These are phyloP conservation scores for Aspergillus sclerotiicarbonarius DNA, from an alignment of 495 filamentous ascomycete genomes.

Conservation along the genomic window DNA sequence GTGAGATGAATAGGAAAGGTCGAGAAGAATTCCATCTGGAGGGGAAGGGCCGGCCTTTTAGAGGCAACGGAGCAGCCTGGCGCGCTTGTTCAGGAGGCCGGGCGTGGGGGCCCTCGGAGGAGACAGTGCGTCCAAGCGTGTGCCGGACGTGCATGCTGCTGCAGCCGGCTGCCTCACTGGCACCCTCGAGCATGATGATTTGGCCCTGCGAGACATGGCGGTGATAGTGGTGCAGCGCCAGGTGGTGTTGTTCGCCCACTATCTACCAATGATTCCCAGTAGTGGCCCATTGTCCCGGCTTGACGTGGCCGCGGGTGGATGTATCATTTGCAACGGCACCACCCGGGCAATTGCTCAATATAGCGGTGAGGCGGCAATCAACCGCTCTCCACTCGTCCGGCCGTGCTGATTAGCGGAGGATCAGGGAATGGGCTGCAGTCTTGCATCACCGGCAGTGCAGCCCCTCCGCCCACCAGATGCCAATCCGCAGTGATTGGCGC, in stretches of 20 bases:
- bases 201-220: slow-evolving; percentile 27
- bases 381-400: slow-evolving; percentile 12
- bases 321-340: slow-evolving; percentile 6
- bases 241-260: slow-evolving; percentile 14
- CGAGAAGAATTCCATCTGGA: slow-evolving; percentile 9
- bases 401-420: not conserved
- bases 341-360: slow-evolving; percentile 14
- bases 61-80: slow-evolving; percentile 4
- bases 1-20: slow-evolving; percentile 13
- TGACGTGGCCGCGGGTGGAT: slow-evolving; percentile 24
- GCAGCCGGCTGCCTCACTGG: slow-evolving; percentile 28
- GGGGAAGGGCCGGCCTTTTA: slow-evolving; percentile 34
- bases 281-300: not conserved
- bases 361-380: slow-evolving; percentile 35
- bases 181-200: slow-evolving; percentile 27
- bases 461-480: slow-evolving; percentile 9
- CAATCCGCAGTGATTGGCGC: slow-evolving; percentile 9
- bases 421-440: not conserved
- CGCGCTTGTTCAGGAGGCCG: not conserved
- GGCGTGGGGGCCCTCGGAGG: slow-evolving; percentile 6
- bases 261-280: slow-evolving; percentile 14
- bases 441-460: slow-evolving; percentile 12
- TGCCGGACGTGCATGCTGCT: slow-evolving; percentile 33
- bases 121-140: slow-evolving; percentile 32
- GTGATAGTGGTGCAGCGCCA: slow-evolving; percentile 29